Conservation (phyloP, 257 asterid genomes). For the Ajuga chamaepitys region DNA sequence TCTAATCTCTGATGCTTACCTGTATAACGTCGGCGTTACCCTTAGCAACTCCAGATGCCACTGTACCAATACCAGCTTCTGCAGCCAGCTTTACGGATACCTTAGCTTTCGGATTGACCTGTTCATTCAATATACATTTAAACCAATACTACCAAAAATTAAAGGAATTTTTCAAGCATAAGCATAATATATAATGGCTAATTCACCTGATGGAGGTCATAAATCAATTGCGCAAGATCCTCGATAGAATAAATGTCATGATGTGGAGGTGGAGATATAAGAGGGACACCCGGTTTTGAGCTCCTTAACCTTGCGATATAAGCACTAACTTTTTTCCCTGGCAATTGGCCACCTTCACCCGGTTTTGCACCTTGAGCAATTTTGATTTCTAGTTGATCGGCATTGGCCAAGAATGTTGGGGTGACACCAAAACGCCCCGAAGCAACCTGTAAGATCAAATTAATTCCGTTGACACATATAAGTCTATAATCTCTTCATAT, state of each 20-base stretch:
- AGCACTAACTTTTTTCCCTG: conserved; percentile 99
- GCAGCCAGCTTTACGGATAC: conserved; percentile 97
- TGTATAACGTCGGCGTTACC: conserved; percentile 97
- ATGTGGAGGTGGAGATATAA: conserved; percentile 99
- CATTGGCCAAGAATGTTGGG: conserved; percentile 95
- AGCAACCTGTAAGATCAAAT: conserved; percentile 66
- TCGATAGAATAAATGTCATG: conserved; percentile 97
- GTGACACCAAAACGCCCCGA: conserved; percentile 99
- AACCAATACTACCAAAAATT: conserved; percentile 1
- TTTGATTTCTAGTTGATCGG: conserved; percentile 91
- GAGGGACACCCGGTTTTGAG: conserved; percentile 99
- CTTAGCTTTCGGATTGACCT: conserved; percentile 96
- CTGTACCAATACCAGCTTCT: conserved; percentile 99
- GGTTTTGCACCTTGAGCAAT: conserved; percentile 99
- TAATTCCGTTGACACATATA: not conserved
- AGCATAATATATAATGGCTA: not conserved
- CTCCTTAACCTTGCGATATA: conserved; percentile 93
- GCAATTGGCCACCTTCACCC: conserved; percentile 99
- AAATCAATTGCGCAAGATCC: conserved; percentile 98
- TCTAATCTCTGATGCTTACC: conserved; percentile 33
- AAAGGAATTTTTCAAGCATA: not conserved
- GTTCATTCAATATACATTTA: conserved; percentile 19
- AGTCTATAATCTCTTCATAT: not conserved
- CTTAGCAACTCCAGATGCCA: conserved; percentile 99
- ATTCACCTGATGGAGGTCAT: conserved; percentile 96